Percentiles rank a stretch among this genome's conserved stretches.
These are phyloP conservation scores for Phlebopus sp. DNA, from an alignment of 1,284 basidiomycete genomes.

Conservation along the genomic window DNA sequence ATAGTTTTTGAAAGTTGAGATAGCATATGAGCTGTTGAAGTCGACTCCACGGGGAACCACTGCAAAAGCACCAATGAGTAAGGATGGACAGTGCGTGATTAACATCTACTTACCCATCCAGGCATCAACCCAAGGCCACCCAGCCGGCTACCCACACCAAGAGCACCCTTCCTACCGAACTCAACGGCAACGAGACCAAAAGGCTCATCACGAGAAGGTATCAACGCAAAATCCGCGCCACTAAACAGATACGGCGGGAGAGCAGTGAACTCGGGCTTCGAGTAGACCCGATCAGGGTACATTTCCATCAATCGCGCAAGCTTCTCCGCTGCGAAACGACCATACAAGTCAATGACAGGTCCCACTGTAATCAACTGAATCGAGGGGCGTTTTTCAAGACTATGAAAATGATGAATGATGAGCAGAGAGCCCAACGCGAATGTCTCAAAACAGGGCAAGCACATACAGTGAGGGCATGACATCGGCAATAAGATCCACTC, in stretches of 20 bases:
- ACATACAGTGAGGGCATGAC: slow-evolving; percentile 84
- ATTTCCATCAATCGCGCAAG: slow-evolving; percentile 89
- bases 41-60: slow-evolving; percentile 96
- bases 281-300: slow-evolving; percentile 89
- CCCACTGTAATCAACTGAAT: slow-evolving; percentile 89
- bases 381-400: slow-evolving; percentile 79
- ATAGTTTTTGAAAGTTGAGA: slow-evolving; percentile 93
- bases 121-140: slow-evolving; percentile 95
- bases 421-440: neutral
- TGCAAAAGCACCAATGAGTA: slow-evolving; percentile 26
- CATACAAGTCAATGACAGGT: slow-evolving; percentile 91
- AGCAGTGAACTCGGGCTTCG: slow-evolving; percentile 91
- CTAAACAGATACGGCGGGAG: slow-evolving; percentile 91
- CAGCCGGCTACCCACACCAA: slow-evolving; percentile 89
- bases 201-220: slow-evolving; percentile 92
- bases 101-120: slow-evolving; percentile 73
- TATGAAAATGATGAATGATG: slow-evolving; percentile 31
- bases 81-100: neutral
- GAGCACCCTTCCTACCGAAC: slow-evolving; percentile 91
- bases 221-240: slow-evolving; percentile 91
- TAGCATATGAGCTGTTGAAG: slow-evolving; percentile 86
- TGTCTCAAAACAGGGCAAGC: neutral
- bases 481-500: slow-evolving; percentile 92
- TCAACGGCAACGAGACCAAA: slow-evolving; percentile 94
- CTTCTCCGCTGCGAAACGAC: slow-evolving; percentile 92